Base-by-base conservation (phyloP, 2,329 filamentous ascomycete genomes). In the Neofusicoccum cordaticola region DNA sequence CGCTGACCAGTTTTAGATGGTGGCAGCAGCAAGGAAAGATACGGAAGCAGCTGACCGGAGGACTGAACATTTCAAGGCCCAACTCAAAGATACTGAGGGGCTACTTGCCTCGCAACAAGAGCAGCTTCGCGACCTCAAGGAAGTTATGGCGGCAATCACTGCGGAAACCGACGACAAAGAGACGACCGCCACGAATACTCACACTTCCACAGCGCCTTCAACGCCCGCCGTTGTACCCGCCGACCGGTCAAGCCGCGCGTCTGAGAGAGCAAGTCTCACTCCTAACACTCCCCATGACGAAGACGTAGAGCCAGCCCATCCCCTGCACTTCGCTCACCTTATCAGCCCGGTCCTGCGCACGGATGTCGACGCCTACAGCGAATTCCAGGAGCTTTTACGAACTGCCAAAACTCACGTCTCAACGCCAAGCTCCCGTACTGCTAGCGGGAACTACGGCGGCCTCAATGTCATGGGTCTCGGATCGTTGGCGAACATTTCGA, bases 21-120 rank as follows among this genome's bases (percentile, higher is more conserved):
- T 99, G 61, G 91, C 94, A 45, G 88, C 87, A 15, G 94, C 94
- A 42, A 92, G 96, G 67, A 88, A 86, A 68, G 92, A 97, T 70
- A 90, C 92, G 42, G 93, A 97, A 69, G 84, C 85, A 4, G 82
- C 93, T 47, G 88, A 93, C 65, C 90, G 90, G 73, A 92, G 92
- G 74, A 96, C 95, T 71, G 92, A 97, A 65, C 92, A 96, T 77
- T 84, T 98, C 60, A 91, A 88, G 72, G 85, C 89, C 31, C 93
- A 98, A 76, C 83, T 99, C 62, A 87, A 87, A 64, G 94, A 99
- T 74, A 94, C 91, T 0, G 93, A 98, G 77, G 84, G 86, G 27
- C 84, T 99, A 17, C 85, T 99, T 66, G 88, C 88, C 65, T 97
- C 92, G 0, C 92, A 98, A 71, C 93, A 97, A 74, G 93, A 98